phyloP scores from a whole-genome alignment of 805 yeast species.

The Metschnikowia peoriensis region DNA sequence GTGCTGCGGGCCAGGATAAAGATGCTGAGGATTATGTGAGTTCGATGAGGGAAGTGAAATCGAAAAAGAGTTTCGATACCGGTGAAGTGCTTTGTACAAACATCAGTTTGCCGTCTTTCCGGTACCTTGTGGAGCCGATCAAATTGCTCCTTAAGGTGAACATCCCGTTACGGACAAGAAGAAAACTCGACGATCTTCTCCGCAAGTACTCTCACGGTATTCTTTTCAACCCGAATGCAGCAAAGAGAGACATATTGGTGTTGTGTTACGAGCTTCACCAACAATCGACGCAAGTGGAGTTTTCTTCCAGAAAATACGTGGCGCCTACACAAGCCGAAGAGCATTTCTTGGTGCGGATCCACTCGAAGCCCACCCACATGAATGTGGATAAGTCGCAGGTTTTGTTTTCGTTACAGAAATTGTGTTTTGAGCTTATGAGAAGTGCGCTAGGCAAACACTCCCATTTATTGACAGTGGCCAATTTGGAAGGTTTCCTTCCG shows the following conservation, averaged over 20 bases:
- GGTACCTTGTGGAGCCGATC: slow-evolving; percentile 63
- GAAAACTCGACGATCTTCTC: slow-evolving; percentile 74
- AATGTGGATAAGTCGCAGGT: slow-evolving; percentile 57
- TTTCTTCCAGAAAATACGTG: slow-evolving; percentile 9
- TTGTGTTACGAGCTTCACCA: slow-evolving; percentile 72
- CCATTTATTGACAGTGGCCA: slow-evolving; percentile 54
- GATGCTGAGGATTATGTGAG: slow-evolving; percentile 90
- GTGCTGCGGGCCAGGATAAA: slow-evolving; percentile 88
- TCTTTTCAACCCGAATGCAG: slow-evolving; percentile 60
- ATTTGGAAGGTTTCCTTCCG: slow-evolving; percentile 74
- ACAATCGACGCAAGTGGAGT: slow-evolving; percentile 37
- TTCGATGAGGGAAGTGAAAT: slow-evolving; percentile 86
- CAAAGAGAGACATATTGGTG: slow-evolving; percentile 56
- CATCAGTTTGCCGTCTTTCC: slow-evolving; percentile 57
- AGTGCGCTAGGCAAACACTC: slow-evolving; percentile 66
- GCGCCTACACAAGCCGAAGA: slow-evolving; percentile 45
- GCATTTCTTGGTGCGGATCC: slow-evolving; percentile 73
- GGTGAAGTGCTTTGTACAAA: slow-evolving; percentile 73
- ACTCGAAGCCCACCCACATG: slow-evolving; percentile 54
- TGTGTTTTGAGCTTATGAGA: slow-evolving; percentile 73
- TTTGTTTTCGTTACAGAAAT: slow-evolving; percentile 62
- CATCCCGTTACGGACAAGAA: slow-evolving; percentile 64
- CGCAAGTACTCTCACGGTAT: slow-evolving; percentile 79
- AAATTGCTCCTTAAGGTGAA: slow-evolving; percentile 59
- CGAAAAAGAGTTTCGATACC: slow-evolving; percentile 83